Evolutionary conservation across 2,329 filamentous ascomycete species (phyloP).

Genomic region (Exophiala viscosa): DNA sequence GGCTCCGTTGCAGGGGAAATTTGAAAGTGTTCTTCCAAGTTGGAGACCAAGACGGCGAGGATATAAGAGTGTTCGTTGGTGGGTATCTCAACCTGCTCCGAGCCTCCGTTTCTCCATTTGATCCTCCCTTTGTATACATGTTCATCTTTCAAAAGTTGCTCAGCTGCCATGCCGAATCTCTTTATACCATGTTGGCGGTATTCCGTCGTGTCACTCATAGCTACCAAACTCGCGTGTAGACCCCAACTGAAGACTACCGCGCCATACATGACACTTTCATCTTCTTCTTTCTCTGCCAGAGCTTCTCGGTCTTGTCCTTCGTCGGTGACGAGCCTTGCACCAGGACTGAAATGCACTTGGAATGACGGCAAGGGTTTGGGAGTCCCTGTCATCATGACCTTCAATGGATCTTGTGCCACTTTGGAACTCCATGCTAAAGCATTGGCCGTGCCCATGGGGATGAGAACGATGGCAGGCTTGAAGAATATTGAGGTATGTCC

Average conservation of each 20-base stretch:
- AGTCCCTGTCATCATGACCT: slow-evolving; percentile 53
- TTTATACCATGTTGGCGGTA: slow-evolving; percentile 73
- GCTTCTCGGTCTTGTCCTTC: slow-evolving; percentile 43
- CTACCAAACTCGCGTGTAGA: slow-evolving; percentile 82
- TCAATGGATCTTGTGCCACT: slow-evolving; percentile 25
- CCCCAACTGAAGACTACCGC: slow-evolving; percentile 87
- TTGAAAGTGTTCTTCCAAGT: slow-evolving; percentile 74
- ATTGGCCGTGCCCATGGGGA: slow-evolving; percentile 53
- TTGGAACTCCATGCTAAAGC: slow-evolving; percentile 34
- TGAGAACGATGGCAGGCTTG: slow-evolving; percentile 55
- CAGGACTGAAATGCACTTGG: slow-evolving; percentile 54
- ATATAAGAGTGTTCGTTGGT: slow-evolving; percentile 66
- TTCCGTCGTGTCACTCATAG: slow-evolving; percentile 80
- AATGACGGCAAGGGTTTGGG: slow-evolving; percentile 60
- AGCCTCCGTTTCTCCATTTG: slow-evolving; percentile 18
- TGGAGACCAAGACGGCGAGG: slow-evolving; percentile 70
- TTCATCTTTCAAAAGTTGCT: slow-evolving; percentile 51
- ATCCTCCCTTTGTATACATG: slow-evolving; percentile 53
- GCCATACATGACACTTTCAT: slow-evolving; percentile 51
- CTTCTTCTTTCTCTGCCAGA: slow-evolving; percentile 10
- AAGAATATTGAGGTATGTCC: slow-evolving; percentile 30
- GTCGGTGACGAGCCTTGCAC: slow-evolving; percentile 45
- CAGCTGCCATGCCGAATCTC: slow-evolving; percentile 80
- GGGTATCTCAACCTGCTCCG: slow-evolving; percentile 26
- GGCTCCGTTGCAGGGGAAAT: slow-evolving; percentile 72